Evolutionary conservation across 306 rosid genomes (phyloP).

Genomic region (Clitoria ternatea): DNA sequence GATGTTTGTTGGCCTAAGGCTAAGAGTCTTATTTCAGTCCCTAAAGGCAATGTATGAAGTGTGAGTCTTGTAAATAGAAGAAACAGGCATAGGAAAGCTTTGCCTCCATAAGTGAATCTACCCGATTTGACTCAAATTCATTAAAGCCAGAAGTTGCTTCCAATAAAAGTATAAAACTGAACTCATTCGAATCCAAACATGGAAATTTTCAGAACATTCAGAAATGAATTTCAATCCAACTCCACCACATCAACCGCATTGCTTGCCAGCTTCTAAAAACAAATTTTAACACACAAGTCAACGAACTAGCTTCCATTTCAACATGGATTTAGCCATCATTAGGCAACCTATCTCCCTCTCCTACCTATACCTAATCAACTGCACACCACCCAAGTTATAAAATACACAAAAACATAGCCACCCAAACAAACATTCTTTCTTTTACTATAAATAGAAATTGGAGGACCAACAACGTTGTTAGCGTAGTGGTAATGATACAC

Average conservation of each 20-base stretch:
- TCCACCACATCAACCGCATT: constrained; percentile 3
- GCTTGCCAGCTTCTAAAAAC: constrained; percentile 7
- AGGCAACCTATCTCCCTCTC: background rate
- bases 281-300: background rate
- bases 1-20: background rate
- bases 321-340: background rate
- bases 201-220: background rate
- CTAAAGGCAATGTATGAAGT: background rate
- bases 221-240: constrained; percentile 4
- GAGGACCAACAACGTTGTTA: too few species aligned
- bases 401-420: background rate
- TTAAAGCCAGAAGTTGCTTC: background rate
- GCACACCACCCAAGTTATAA: background rate
- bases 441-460: too few species aligned
- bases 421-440: too few species aligned
- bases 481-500: too few species aligned
- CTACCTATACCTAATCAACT: background rate
- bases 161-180: background rate
- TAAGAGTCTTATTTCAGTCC: background rate
- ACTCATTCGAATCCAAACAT: background rate
- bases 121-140: background rate
- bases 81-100: background rate
- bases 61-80: background rate
- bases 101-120: background rate
- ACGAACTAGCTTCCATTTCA: background rate